These are phyloP conservation scores for Yamadazyma akitaensis DNA, from an alignment of 805 yeast species.

Conservation along the genomic window DNA sequence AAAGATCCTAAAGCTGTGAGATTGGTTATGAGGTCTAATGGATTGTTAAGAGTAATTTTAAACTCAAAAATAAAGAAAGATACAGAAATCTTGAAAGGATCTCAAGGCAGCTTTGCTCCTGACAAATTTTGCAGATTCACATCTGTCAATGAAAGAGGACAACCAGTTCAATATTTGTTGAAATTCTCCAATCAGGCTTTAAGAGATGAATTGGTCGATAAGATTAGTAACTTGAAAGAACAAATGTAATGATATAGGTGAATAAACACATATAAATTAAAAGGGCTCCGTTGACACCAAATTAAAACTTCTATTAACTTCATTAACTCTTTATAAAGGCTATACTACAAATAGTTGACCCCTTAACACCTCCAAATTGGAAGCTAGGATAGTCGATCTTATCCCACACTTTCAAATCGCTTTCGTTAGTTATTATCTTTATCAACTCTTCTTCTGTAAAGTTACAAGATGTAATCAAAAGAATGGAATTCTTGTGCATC, in stretches of 20 bases:
- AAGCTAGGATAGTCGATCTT: constrained; percentile 74
- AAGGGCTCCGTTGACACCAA: background rate
- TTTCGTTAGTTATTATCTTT: constrained; percentile 45
- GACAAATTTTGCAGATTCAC: constrained; percentile 81
- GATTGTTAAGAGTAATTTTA: constrained; percentile 75
- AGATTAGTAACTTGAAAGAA: constrained; percentile 36
- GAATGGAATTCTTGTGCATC: constrained; percentile 52
- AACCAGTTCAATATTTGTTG: constrained; percentile 81
- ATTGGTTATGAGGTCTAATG: constrained; percentile 87
- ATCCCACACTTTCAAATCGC: constrained; percentile 57
- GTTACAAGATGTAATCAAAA: constrained; percentile 88
- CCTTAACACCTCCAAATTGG: constrained; percentile 85
- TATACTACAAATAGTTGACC: constrained; percentile 82
- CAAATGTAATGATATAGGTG: constrained; percentile 6
- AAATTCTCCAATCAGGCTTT: constrained; percentile 62
- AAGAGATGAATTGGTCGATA: constrained; percentile 56
- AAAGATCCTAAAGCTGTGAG: constrained; percentile 48
- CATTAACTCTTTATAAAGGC: constrained; percentile 53
- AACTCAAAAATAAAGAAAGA: constrained; percentile 65
- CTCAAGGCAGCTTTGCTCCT: constrained; percentile 79
- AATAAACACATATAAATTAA: background rate
- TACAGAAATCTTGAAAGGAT: constrained; percentile 69
- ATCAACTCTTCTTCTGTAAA: constrained; percentile 80
- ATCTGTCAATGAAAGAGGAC: constrained; percentile 51
- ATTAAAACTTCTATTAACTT: background rate